Evolutionary conservation across 176 grass and related monocot genomes (phyloP), one percentile per base, ranked within the genome.

Genomic region (maize (Zea mays)): DNA sequence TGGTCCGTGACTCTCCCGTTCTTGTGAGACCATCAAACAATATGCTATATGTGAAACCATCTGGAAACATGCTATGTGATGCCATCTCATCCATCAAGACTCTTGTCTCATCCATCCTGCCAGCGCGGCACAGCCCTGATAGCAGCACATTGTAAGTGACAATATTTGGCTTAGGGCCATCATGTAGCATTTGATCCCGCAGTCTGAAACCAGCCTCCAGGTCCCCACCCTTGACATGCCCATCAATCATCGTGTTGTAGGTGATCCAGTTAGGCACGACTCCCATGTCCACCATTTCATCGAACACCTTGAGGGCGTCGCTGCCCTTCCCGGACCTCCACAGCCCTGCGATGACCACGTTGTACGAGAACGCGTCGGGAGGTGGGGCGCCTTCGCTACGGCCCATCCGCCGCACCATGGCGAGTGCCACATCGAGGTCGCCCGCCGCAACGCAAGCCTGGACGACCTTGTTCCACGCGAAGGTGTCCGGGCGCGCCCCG

Each of bases 231-330:
- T 90, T 90, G 34, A 81, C 61, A 40, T 85, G 51, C 14, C 91
- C 87, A 39, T 93, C 87, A 17, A 90, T 90, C 87, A 93, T 90
- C 52, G 74, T 77, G 51, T 90, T 93, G 73, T 76, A 93, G 0
- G 87, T 93, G 57, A 87, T 63, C 45, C 65, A 7, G 16, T 70
- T 90, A 0, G 91, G 83, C 12, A 6, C 1, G 15, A 93, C 55
- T 5, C 69, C 42, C 65, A 74, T 90, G 60, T 50, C 34, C 0
- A 8, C 5, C 91, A 90, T 90, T 85, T 90, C 91, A 51, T 87
- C 84, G 27, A 90, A 93, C 85, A 90, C 8, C 65, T 80, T 21
- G 16, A 79, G 56, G 6, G 87, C 91, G 6, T 85, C 85, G 0
- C 21, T 21, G 6, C 38, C 70, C 72, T 77, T 74, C 33, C 50